phyloP scores from a whole-genome alignment of 306 rosid genomes.

The Hippophae rhamnoides region DNA sequence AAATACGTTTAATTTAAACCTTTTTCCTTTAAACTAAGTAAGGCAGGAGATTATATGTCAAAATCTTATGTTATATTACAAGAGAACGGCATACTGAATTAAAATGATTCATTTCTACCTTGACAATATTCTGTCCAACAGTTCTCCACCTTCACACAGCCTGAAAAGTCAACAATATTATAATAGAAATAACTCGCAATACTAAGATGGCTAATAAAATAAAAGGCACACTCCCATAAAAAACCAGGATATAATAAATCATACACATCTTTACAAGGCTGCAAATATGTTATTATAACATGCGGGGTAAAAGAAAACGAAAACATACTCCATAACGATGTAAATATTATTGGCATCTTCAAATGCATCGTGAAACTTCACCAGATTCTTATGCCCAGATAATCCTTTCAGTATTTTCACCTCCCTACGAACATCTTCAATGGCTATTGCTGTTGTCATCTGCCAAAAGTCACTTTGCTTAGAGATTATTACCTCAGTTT shows the following conservation, averaged over 20 bases:
- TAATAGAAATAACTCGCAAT: constrained; percentile 16
- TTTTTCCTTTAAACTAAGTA: too few species aligned
- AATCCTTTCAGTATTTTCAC: not conserved
- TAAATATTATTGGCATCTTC: not conserved
- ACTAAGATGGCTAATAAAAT: constrained; percentile 1
- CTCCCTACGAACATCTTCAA: not conserved
- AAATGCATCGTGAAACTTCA: not conserved
- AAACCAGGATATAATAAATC: too few species aligned
- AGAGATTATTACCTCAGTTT: not conserved
- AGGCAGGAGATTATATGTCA: too few species aligned
- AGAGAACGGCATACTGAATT: constrained; percentile 7
- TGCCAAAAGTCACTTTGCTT: not conserved
- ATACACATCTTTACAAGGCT: too few species aligned
- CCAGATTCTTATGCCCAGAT: not conserved
- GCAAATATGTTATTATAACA: too few species aligned
- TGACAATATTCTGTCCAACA: constrained; percentile 80
- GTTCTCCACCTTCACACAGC: constrained; percentile 96
- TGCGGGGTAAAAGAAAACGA: not conserved
- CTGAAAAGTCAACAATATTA: constrained; percentile 34
- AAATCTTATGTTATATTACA: not conserved
- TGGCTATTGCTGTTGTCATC: not conserved
- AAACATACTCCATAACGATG: not conserved
- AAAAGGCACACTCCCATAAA: too few species aligned
- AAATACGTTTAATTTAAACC: too few species aligned
- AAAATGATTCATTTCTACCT: constrained; percentile 46